Percentiles rank a stretch among this genome's conserved stretches.
Evolutionary conservation across 805 yeast genomes (phyloP).

Genomic region (Barnettozyma botsteinii): DNA sequence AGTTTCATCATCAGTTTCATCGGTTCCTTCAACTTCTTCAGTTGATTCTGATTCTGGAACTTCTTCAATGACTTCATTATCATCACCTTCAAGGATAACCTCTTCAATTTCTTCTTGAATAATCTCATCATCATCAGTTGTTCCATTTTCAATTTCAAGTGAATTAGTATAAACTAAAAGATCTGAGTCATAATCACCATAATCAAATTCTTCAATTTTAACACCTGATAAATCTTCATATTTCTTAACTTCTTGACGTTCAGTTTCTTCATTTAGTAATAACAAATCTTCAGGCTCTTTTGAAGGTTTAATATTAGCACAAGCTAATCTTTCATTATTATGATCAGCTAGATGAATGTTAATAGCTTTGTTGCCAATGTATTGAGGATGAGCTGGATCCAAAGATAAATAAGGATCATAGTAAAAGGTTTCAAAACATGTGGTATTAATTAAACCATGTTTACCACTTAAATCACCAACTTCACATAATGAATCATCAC

Average conservation of each 20-base stretch:
- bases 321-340: constrained; percentile 51
- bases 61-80: constrained; percentile 8
- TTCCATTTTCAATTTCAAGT: not conserved
- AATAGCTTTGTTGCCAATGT: constrained; percentile 52
- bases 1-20: constrained; percentile 3
- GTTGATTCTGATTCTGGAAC: constrained; percentile 1
- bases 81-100: constrained; percentile 8
- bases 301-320: constrained; percentile 45
- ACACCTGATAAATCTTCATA: constrained; percentile 25
- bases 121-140: not conserved
- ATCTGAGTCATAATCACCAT: constrained; percentile 1
- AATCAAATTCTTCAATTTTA: constrained; percentile 1
- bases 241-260: constrained; percentile 22
- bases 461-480: constrained; percentile 76
- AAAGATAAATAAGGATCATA: constrained; percentile 62
- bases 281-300: constrained; percentile 26
- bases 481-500: constrained; percentile 53
- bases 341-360: constrained; percentile 45
- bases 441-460: constrained; percentile 66
- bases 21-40: constrained; percentile 1
- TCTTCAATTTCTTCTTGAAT: constrained; percentile 5
- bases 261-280: constrained; percentile 23
- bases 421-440: constrained; percentile 60
- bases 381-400: constrained; percentile 48
- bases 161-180: not conserved